Conservation (phyloP, 352 stramenopile species). For the Pythium chondricola region DNA sequence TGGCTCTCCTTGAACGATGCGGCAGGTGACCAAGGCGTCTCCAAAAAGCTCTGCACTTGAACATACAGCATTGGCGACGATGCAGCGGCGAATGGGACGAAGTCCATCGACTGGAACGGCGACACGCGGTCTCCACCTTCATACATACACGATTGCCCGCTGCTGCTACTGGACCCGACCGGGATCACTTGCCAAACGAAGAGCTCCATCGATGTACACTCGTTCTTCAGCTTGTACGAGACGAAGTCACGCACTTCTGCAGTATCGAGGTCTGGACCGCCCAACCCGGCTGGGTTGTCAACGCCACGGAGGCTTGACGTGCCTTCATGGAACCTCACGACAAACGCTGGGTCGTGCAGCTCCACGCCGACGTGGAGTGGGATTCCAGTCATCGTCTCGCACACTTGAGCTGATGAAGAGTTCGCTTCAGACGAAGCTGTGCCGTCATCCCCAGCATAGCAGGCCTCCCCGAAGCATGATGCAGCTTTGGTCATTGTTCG, state of each 20-base stretch:
- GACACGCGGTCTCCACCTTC: slow-evolving; percentile 65
- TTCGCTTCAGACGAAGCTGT: neutral
- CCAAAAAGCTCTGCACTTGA: slow-evolving; percentile 63
- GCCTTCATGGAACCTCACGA: slow-evolving; percentile 22
- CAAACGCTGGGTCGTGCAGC: slow-evolving; percentile 63
- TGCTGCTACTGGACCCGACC: slow-evolving; percentile 29
- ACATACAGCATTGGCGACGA: slow-evolving; percentile 60
- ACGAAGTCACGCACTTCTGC: slow-evolving; percentile 54
- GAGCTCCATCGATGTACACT: slow-evolving; percentile 69
- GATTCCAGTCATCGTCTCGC: slow-evolving; percentile 11
- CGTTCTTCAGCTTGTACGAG: slow-evolving; percentile 77
- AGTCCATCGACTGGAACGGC: slow-evolving; percentile 76
- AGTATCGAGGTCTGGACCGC: slow-evolving; percentile 2
- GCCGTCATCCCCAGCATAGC: slow-evolving; percentile 22
- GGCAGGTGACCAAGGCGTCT: slow-evolving; percentile 27
- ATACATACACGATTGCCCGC: slow-evolving; percentile 20
- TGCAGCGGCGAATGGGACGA: slow-evolving; percentile 68
- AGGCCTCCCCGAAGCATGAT: slow-evolving; percentile 17
- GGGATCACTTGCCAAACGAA: slow-evolving; percentile 80
- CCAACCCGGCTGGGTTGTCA: neutral
- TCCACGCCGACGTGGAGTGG: slow-evolving; percentile 69
- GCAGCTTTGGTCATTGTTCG: slow-evolving; percentile 34
- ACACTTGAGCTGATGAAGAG: slow-evolving; percentile 14
- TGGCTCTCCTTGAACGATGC: slow-evolving; percentile 11
- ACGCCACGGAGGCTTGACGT: neutral